phyloP scores from a whole-genome alignment of 306 rosid species.

The Phaseolus lunatus region DNA sequence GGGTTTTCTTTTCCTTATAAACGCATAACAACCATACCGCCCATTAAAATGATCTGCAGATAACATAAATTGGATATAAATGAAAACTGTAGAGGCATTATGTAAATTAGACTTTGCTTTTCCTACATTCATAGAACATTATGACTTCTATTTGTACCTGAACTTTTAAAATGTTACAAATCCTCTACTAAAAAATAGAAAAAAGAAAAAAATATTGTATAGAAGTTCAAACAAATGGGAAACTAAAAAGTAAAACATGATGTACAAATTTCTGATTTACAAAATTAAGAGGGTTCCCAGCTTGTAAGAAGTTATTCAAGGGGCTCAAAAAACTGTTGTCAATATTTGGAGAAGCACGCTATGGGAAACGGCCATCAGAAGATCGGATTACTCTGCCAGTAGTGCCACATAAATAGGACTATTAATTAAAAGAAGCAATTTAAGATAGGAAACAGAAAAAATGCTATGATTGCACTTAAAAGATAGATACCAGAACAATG shows the following conservation, averaged over 20 bases:
- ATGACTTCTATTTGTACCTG: slow-evolving; percentile 44
- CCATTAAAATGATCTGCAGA: background rate
- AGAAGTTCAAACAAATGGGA: slow-evolving; percentile 29
- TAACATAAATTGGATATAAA: slow-evolving; percentile 13
- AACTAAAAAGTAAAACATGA: slow-evolving; percentile 42
- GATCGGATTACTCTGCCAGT: slow-evolving; percentile 39
- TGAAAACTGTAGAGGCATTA: slow-evolving; percentile 13
- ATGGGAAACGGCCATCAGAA: slow-evolving; percentile 19
- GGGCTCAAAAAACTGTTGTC: slow-evolving; percentile 36
- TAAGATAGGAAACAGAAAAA: slow-evolving; percentile 35
- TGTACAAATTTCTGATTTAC: slow-evolving; percentile 59
- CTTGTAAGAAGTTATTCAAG: slow-evolving; percentile 38
- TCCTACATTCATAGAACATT: slow-evolving; percentile 16
- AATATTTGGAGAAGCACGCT: slow-evolving; percentile 29
- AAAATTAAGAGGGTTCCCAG: slow-evolving; percentile 48
- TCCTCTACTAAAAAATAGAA: slow-evolving; percentile 22
- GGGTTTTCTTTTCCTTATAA: background rate
- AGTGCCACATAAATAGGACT: slow-evolving; percentile 29
- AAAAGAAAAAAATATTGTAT: background rate
- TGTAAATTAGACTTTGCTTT: slow-evolving; percentile 25
- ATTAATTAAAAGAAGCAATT: background rate
- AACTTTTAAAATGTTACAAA: slow-evolving; percentile 42
- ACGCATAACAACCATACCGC: background rate
- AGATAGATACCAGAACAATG: slow-evolving; percentile 31
- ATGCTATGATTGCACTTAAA: slow-evolving; percentile 22